phyloP scores from a whole-genome alignment of 305 asterid genomes.

The Fraxinus sp. region DNA sequence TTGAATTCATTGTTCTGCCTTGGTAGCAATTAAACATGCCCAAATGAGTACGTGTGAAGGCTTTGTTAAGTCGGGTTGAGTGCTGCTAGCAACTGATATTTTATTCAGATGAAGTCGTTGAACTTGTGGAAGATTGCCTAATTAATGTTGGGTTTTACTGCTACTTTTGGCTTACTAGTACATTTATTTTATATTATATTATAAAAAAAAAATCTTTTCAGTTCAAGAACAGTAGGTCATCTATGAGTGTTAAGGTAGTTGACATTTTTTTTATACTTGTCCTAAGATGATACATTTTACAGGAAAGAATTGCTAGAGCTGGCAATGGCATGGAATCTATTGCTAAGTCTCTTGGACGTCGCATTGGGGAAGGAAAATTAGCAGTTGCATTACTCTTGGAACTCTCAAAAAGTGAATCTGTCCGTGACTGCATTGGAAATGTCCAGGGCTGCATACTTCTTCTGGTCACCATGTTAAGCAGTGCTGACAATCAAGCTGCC shows the following conservation, averaged over 20 bases:
- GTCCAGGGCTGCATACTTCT: slow-evolving; percentile 66
- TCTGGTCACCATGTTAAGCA: slow-evolving; percentile 55
- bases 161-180: neutral
- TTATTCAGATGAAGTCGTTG: neutral
- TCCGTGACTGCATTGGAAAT: slow-evolving; percentile 52
- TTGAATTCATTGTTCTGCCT: neutral
- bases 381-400: slow-evolving; percentile 58
- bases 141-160: neutral
- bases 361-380: slow-evolving; percentile 50
- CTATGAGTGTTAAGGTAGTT: neutral
- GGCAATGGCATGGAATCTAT: slow-evolving; percentile 46
- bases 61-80: neutral
- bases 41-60: neutral
- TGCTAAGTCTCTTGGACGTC: slow-evolving; percentile 60
- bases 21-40: neutral
- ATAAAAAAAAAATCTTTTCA: neutral
- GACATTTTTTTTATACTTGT: slow-evolving; percentile 12
- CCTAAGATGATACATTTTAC: slow-evolving; percentile 29
- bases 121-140: neutral
- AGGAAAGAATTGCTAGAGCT: slow-evolving; percentile 53
- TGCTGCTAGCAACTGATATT: neutral
- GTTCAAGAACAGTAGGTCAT: neutral
- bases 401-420: slow-evolving; percentile 43
- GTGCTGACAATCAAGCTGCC: slow-evolving; percentile 55
- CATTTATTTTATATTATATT: neutral